These are phyloP conservation scores for Aspergillus clavatus DNA, from an alignment of 2,329 filamentous ascomycete genomes.

Conservation along the genomic window DNA sequence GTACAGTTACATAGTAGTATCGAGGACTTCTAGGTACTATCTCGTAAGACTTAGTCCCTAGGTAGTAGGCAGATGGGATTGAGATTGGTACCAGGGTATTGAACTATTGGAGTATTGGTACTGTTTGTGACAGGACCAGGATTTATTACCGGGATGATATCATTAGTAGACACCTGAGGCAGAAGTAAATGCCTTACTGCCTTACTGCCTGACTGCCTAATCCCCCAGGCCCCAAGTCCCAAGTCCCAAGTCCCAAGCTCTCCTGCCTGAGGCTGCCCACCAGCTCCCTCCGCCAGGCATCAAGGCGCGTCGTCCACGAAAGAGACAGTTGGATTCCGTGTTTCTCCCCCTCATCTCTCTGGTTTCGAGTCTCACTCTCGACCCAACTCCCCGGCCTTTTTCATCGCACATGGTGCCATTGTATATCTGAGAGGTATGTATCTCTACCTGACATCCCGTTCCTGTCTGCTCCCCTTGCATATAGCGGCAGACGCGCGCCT, in stretches of 20 bases:
- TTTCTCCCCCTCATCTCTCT: background rate
- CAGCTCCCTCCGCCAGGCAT: conserved; percentile 17
- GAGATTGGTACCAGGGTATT: too few relatives aligned
- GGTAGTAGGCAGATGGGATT: too few relatives aligned
- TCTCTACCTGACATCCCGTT: background rate
- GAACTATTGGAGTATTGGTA: too few relatives aligned
- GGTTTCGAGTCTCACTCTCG: background rate
- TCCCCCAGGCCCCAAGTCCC: too few relatives aligned
- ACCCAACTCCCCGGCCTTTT: background rate
- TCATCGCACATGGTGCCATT: background rate
- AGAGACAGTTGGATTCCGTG: background rate
- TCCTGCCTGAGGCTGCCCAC: background rate
- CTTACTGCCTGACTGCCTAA: background rate
- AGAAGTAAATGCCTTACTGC: background rate
- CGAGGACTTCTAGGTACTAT: too few relatives aligned
- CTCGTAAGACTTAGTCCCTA: too few relatives aligned
- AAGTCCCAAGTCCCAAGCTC: too few relatives aligned
- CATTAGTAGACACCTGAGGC: conserved; percentile 13
- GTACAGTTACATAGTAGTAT: too few relatives aligned
- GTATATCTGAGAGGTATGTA: background rate
- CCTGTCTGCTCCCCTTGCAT: background rate
- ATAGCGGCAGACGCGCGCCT: background rate
- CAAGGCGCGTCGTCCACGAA: conserved; percentile 16
- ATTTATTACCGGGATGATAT: too few relatives aligned
- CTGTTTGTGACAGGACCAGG: too few relatives aligned